phyloP scores from a whole-genome alignment of 495 filamentous ascomycete genomes.

The Saxophila tyrrhenica region DNA sequence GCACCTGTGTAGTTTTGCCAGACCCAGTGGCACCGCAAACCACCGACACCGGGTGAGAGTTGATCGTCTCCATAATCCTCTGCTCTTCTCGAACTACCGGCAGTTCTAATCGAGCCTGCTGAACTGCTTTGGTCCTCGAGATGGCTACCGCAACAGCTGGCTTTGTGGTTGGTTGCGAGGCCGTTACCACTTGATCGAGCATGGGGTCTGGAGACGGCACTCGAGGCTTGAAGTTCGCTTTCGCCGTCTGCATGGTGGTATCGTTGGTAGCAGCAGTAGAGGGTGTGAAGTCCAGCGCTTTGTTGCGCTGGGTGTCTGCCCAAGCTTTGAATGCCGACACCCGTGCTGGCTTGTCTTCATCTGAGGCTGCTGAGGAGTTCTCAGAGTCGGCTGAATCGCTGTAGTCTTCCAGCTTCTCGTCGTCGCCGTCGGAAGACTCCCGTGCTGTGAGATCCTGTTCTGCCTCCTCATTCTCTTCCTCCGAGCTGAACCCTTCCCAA shows the following conservation, averaged over 20 bases:
- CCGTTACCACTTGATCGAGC: constrained; percentile 59
- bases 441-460: background rate
- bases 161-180: constrained; percentile 23
- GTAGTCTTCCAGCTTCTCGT: constrained; percentile 19
- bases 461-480: background rate
- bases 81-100: constrained; percentile 93
- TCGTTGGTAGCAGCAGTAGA: constrained; percentile 14
- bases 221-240: constrained; percentile 45
- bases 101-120: constrained; percentile 63
- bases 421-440: constrained; percentile 12
- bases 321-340: constrained; percentile 83
- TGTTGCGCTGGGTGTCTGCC: constrained; percentile 77
- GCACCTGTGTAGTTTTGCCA: constrained; percentile 94
- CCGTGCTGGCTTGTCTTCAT: constrained; percentile 27
- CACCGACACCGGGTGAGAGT: constrained; percentile 75
- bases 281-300: constrained; percentile 53
- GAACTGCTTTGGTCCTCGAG: constrained; percentile 58
- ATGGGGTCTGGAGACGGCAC: constrained; percentile 62
- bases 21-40: constrained; percentile 95
- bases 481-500: constrained; percentile 47
- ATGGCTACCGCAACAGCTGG: constrained; percentile 30
- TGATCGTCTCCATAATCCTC: constrained; percentile 94
- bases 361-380: constrained; percentile 11
- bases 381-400: constrained; percentile 15
- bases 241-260: constrained; percentile 14